Evolutionary conservation across 2,329 filamentous ascomycete genomes (phyloP), one percentile per base, ranked within the genome.

Genomic region (Phialemoniopsis sp.): DNA sequence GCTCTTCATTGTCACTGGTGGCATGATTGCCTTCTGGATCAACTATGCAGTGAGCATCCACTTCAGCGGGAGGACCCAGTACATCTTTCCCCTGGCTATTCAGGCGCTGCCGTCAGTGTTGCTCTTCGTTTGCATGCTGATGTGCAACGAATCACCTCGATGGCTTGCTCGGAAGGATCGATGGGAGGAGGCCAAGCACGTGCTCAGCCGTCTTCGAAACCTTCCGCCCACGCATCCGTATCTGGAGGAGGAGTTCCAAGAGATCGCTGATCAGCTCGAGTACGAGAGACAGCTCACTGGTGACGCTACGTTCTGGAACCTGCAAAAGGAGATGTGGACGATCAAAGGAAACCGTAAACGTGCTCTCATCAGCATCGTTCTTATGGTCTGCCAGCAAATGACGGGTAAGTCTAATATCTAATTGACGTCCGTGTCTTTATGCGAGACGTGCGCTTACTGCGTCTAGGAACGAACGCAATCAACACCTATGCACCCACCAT

Each of bases 371-470:
- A 26, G 21, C 21, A 74, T 87, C 35, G 30, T 63, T 3, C 59
- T 77, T 37, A 68, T 82, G 82, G 64, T 85, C 30, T 86, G 80
- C 56, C 83, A 88, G 57, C 82, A 87, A 56, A 83, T 87, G 76
- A 87, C 82, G 0, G 21, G 21, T 26, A 26, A 26, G 21, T 26
- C 21, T 10, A 26, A n/a, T n/a, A n/a, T n/a, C n/a, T 26, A 26
- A 6, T 26, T 26, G 21, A 26, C 10, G 21, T 10, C 21, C 6
- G 21, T 10, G 10, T 6, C 21, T 26, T 26, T 10, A 26, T 10
- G 21, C n/a, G n/a, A n/a, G 21, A 6, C 21, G 21, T 10, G 10
- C 6, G 6, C 21, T 26, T 6, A 26, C 21, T 6, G 6, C 10
- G 6, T 6, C 21, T 26, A 1, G 78, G 78, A 2, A 81, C 80